Evolutionary conservation across 345 rosid genomes (phyloP).

Genomic region (Eucalyptus fibrosa): DNA sequence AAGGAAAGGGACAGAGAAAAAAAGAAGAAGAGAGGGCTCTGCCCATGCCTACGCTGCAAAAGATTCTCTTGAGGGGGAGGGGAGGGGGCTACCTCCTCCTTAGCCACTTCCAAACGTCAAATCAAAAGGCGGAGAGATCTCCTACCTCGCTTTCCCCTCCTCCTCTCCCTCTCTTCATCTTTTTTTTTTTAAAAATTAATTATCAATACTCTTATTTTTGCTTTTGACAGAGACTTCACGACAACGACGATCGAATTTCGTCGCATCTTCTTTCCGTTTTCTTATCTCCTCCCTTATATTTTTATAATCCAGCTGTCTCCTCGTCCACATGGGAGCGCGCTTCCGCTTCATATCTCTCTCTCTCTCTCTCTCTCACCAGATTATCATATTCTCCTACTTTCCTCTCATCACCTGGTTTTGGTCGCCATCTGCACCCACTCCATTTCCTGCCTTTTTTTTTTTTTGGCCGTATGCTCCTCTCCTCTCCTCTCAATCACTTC

Average conservation of each 20-base stretch:
- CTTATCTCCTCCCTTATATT: background rate
- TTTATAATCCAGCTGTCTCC: background rate
- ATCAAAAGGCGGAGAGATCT: background rate
- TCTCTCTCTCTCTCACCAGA: background rate
- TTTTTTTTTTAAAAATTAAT: background rate
- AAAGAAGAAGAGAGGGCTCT: background rate
- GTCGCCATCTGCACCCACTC: background rate
- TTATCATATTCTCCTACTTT: background rate
- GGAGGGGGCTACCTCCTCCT: background rate
- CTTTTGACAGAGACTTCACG: background rate
- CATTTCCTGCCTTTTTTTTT: background rate
- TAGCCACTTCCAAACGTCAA: background rate
- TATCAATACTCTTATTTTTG: background rate
- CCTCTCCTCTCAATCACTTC: background rate
- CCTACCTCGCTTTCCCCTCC: background rate
- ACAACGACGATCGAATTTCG: background rate
- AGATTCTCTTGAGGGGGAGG: background rate
- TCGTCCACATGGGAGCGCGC: background rate
- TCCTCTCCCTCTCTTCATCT: background rate
- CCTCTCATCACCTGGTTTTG: background rate
- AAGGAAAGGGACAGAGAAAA: too few species aligned
- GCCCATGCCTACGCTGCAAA: background rate
- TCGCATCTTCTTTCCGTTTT: background rate
- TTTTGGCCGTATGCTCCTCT: background rate
- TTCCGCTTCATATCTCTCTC: background rate